A percentile compares a stretch with the other conserved stretches of the same genome.
Evolutionary conservation across 352 stramenopile species (phyloP).

Genomic region (Thraustochytrium striatum): DNA sequence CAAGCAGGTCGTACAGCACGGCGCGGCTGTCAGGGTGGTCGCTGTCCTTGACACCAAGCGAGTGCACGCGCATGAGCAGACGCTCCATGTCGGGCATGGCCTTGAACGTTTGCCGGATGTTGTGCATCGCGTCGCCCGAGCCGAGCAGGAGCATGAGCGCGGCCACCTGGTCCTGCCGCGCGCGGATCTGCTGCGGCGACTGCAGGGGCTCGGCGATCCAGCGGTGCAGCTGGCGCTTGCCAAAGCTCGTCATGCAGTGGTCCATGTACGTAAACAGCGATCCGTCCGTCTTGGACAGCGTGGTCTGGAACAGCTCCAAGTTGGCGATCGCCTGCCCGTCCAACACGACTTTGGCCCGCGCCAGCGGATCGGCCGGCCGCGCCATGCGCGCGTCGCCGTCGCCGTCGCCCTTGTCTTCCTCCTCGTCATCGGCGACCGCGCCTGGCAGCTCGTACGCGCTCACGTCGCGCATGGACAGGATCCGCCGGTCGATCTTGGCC

Average conservation of each 20-base stretch:
- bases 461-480: conserved; percentile 72
- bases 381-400: neutral
- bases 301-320: conserved; percentile 24
- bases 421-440: neutral
- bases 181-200: conserved; percentile 85
- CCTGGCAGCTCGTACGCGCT: conserved; percentile 67
- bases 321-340: conserved; percentile 35
- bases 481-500: conserved; percentile 72
- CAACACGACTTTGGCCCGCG: conserved; percentile 6
- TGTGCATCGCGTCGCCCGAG: conserved; percentile 52
- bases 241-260: conserved; percentile 82
- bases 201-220: conserved; percentile 96
- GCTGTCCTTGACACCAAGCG: conserved; percentile 69
- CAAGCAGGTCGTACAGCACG: conserved; percentile 94
- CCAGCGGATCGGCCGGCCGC: neutral
- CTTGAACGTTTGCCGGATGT: conserved; percentile 59
- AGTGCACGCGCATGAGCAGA: conserved; percentile 89
- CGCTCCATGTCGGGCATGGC: conserved; percentile 92
- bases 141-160: conserved; percentile 73
- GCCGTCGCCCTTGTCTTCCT: neutral
- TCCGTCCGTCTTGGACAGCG: conserved; percentile 1
- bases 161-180: conserved; percentile 89
- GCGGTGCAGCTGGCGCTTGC: conserved; percentile 86
- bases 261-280: conserved; percentile 67
- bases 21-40: conserved; percentile 88